Percentiles rank a stretch among this genome's conserved stretches.
These are phyloP conservation scores for Pseudocercospora ulei DNA, from an alignment of 2,329 filamentous ascomycete genomes.

Conservation along the genomic window DNA sequence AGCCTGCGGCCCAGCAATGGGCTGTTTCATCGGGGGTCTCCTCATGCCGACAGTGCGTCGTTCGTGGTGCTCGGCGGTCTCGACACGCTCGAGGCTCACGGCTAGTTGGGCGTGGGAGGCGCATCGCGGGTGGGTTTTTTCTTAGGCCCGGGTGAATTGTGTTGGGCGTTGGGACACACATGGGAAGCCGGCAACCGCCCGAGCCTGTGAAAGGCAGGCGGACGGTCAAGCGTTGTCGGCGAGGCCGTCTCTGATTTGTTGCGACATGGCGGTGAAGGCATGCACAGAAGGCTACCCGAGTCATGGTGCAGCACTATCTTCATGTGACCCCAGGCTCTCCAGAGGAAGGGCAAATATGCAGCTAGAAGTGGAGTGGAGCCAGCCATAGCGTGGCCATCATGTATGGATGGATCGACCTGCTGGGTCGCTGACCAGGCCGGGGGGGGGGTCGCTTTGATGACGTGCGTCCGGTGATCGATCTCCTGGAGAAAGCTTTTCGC, in stretches of 20 bases:
- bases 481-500: slow-evolving; percentile 2
- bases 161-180: slow-evolving; percentile 10
- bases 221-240: slow-evolving; percentile 3
- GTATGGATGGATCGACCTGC: slow-evolving; percentile 1
- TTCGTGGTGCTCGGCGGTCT: slow-evolving; percentile 10
- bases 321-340: slow-evolving; percentile 16
- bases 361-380: slow-evolving; percentile 1
- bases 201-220: slow-evolving; percentile 1
- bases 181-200: neutral
- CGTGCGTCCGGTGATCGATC: slow-evolving; percentile 6
- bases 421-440: slow-evolving; percentile 5
- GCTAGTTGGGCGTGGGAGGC: no score
- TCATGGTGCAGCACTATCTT: slow-evolving; percentile 18
- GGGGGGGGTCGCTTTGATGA: slow-evolving; percentile 3
- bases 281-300: slow-evolving; percentile 9
- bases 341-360: slow-evolving; percentile 1
- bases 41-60: slow-evolving; percentile 6
- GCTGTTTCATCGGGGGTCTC: neutral
- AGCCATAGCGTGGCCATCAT: neutral
- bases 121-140: no score
- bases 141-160: no score
- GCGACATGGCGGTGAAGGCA: slow-evolving; percentile 14
- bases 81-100: slow-evolving; percentile 4
- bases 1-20: slow-evolving; percentile 3
- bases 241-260: slow-evolving; percentile 4